A percentile compares a stretch with the other conserved stretches of the same genome.
These are phyloP conservation scores for Parasitella parasitica DNA, from an alignment of 371 early-diverging fungal genomes.

Conservation along the genomic window DNA sequence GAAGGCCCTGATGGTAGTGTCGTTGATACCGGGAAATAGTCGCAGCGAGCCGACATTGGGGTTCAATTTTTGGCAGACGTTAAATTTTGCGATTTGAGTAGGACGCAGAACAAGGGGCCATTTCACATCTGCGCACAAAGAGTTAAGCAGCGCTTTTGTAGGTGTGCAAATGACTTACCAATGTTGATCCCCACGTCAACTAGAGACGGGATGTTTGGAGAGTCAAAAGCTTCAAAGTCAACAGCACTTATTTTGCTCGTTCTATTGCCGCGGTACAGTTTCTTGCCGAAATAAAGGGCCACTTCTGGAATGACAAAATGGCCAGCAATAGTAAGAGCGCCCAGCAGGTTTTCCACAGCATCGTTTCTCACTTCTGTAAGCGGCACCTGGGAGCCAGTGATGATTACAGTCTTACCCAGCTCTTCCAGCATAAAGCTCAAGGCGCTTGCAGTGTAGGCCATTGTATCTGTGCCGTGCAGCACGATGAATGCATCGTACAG, in stretches of 20 bases:
- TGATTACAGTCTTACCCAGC: conserved; percentile 94
- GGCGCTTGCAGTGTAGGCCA: conserved; percentile 94
- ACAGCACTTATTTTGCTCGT: conserved; percentile 92
- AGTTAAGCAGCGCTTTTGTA: no score
- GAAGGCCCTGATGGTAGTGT: conserved; percentile 83
- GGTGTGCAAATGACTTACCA: conserved; percentile 55
- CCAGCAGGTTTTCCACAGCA: conserved; percentile 93
- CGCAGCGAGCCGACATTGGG: conserved; percentile 88
- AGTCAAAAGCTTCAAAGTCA: conserved; percentile 96
- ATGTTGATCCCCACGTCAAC: conserved; percentile 94
- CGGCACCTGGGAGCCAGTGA: conserved; percentile 96
- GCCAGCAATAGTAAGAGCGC: conserved; percentile 88
- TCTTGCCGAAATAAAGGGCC: conserved; percentile 90
- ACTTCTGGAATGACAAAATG: conserved; percentile 99
- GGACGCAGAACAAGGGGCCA: conserved; percentile 91
- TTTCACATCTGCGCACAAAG: conserved; percentile 69
- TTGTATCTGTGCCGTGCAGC: conserved; percentile 93
- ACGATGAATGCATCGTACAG: conserved; percentile 93
- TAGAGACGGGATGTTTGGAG: conserved; percentile 89
- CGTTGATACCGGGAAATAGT: conserved; percentile 94
- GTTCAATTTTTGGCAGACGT: conserved; percentile 80
- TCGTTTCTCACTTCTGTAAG: conserved; percentile 96
- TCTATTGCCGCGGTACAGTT: conserved; percentile 94
- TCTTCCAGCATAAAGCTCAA: conserved; percentile 96
- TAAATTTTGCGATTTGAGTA: conserved; percentile 79